These are phyloP conservation scores for Aspergillus terreus DNA, from an alignment of 2,329 filamentous ascomycete genomes.

Conservation along the genomic window DNA sequence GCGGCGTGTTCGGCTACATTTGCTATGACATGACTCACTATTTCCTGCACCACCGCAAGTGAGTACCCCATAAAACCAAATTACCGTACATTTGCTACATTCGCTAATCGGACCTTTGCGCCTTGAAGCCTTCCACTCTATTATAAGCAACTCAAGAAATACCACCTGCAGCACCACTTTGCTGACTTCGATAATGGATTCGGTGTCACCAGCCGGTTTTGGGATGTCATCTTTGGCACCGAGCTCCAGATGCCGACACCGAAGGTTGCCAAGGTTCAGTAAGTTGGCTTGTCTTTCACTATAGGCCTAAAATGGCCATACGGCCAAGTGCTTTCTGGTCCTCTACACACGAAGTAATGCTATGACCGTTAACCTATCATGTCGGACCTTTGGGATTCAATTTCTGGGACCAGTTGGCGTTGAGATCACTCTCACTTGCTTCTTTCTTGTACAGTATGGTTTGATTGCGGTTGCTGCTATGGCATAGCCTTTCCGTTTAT, in stretches of 20 bases:
- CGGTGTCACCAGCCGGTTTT: conserved; percentile 93
- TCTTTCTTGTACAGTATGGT: not conserved
- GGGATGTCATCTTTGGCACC: conserved; percentile 90
- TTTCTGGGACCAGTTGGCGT: not conserved
- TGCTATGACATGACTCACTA: conserved; percentile 98
- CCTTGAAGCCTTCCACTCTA: conserved; percentile 67
- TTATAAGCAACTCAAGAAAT: conserved; percentile 93
- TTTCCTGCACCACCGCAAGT: conserved; percentile 94
- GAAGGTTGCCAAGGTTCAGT: conserved; percentile 36
- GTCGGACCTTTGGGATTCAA: not conserved
- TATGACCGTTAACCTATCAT: conserved; percentile 1
- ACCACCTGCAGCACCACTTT: conserved; percentile 95
- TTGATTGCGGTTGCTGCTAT: not conserved
- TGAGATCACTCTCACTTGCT: not conserved
- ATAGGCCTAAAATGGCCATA: not conserved
- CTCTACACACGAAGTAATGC: conserved; percentile 14
- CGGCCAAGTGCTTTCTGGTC: not conserved
- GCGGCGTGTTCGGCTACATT: conserved; percentile 91
- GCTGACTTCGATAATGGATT: conserved; percentile 97
- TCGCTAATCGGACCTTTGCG: conserved; percentile 9
- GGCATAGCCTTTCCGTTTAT: not conserved
- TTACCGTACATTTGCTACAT: not conserved
- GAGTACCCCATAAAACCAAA: conserved; percentile 28
- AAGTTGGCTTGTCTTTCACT: conserved; percentile 5
- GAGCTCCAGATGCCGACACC: conserved; percentile 56